A percentile compares a stretch with the other conserved stretches of the same genome.
These are phyloP conservation scores for Quercus aquifolioides DNA, from an alignment of 306 rosid species.

Conservation along the genomic window DNA sequence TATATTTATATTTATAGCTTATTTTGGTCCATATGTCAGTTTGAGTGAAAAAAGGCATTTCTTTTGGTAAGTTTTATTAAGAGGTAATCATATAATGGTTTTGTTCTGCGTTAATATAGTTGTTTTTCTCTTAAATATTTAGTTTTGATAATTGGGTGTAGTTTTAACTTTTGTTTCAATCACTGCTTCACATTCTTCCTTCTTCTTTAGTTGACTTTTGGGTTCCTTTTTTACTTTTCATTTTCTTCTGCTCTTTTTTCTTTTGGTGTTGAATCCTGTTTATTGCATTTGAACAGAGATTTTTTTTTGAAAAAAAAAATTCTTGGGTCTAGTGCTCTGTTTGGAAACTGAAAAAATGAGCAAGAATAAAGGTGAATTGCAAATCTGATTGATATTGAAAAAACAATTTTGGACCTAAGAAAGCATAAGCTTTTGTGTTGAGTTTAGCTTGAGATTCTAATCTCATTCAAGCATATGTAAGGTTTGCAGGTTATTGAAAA, in stretches of 20 bases:
- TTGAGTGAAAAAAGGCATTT: neutral
- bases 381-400: neutral
- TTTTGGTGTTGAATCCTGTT: neutral
- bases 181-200: too few species aligned
- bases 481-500: too few species aligned
- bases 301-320: neutral
- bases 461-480: too few species aligned
- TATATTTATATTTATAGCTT: too few species aligned
- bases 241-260: neutral
- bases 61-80: too few species aligned
- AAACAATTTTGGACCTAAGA: neutral
- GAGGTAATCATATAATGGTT: neutral
- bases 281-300: neutral
- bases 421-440: neutral
- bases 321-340: neutral
- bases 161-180: too few species aligned
- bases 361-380: neutral
- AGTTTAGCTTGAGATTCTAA: neutral
- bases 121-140: neutral
- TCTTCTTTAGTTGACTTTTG: neutral
- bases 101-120: neutral
- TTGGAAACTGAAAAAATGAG: neutral
- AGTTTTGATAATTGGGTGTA: neutral
- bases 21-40: neutral
- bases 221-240: neutral